A percentile compares a stretch with the other conserved stretches of the same genome.
These are phyloP conservation scores for Arxiozyma heterogenica DNA, from an alignment of 1,139 yeast species.

Conservation along the genomic window DNA sequence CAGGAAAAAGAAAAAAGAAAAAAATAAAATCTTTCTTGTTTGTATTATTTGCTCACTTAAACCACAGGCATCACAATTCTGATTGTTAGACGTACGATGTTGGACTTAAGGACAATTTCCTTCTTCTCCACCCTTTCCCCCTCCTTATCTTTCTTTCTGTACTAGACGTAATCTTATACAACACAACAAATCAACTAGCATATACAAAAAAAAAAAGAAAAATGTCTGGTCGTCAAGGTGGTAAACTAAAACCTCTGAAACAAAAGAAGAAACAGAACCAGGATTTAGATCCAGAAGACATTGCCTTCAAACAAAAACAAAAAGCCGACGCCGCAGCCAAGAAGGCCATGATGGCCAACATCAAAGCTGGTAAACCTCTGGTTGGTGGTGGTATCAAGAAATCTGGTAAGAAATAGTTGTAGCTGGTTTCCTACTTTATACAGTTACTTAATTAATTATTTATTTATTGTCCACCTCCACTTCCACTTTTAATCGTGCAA, in stretches of 20 bases:
- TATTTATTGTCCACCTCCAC: background rate
- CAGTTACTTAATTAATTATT: background rate
- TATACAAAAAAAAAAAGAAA: conserved; percentile 1
- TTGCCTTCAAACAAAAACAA: conserved; percentile 87
- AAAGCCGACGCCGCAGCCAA: conserved; percentile 90
- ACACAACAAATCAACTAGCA: background rate
- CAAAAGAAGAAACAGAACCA: conserved; percentile 66
- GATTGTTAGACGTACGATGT: too few species aligned
- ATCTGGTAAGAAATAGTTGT: conserved; percentile 51
- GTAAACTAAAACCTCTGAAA: conserved; percentile 41
- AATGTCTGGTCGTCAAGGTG: conserved; percentile 72
- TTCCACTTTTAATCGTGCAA: too few species aligned
- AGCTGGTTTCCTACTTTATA: background rate
- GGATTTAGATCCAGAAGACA: conserved; percentile 76
- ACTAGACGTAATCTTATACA: background rate
- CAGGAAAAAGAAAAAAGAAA: too few species aligned
- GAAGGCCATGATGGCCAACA: conserved; percentile 82
- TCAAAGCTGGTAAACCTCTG: conserved; percentile 83
- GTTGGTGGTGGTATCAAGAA: conserved; percentile 94
- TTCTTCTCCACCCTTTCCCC: too few species aligned
- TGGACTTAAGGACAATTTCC: too few species aligned
- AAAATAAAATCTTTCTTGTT: too few species aligned
- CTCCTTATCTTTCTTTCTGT: too few species aligned
- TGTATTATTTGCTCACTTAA: too few species aligned
- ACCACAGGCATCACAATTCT: too few species aligned